Base-by-base conservation (phyloP, 1,284 basidiomycete species). In the Peniophora sp. region DNA sequence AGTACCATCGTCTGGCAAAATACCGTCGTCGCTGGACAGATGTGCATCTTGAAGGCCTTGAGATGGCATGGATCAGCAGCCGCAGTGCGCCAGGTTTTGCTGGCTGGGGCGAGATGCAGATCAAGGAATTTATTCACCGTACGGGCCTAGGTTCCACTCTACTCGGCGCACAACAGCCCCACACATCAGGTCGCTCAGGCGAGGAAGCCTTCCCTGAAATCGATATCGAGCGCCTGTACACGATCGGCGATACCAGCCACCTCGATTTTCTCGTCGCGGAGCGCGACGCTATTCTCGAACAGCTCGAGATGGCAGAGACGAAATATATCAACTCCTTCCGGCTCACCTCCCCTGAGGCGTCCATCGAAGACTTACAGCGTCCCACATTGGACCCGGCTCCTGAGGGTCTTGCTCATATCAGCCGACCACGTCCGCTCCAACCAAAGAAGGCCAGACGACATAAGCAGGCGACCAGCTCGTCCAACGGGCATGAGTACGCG, bases 291-390 rank as follows among this genome's bases (percentile, higher is more conserved):
- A 81, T 89, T 18, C 68, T 92, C 20, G 79, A 88, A 55, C 79
- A 84, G 53, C 73, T 92, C 8, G 88, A 92, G 67, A 76, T 83
- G 47, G 84, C 86, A 2, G 88, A 91, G 67, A 78, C 84, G 5
- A 76, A 75, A 58, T 91, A 90, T 60, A 88, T 92, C 57, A 71
- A 73, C 48, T 87, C 85, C 0, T 89, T 90, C 70, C 70, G 78
- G n/a, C 68, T 84, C 8, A 76, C 79, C 0, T 85, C 84, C 0
- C 83, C 85, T 3, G 82, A 83, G 52, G 81, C 81, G 9, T 71
- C 71, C 12, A 59, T 71, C 14, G 58, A 61, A 11, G 68, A 70
- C 49, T 61, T 64, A 47, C 55, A 63, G 22, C 61, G 59, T n/a
- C 53, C 56, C 43, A 23, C 10, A 20, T 20, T n/a, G 43, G 18